These are phyloP conservation scores for Isoetes taiwanensis DNA, from an alignment of 75 land plant species.

Conservation along the genomic window DNA sequence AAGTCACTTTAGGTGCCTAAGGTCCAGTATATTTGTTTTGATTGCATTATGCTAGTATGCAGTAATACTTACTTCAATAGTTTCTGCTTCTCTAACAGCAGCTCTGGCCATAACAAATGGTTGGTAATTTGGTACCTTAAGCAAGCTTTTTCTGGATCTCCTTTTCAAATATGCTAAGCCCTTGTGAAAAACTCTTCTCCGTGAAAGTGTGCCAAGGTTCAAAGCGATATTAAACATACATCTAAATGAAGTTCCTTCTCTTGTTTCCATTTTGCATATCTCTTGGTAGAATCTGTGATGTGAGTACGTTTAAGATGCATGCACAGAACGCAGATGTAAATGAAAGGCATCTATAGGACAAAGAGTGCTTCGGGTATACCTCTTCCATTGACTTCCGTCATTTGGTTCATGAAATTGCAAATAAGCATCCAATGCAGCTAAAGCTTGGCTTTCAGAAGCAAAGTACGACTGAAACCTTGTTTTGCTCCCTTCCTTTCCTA, in stretches of 20 bases:
- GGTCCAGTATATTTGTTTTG: neutral
- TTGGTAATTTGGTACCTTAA: too few relatives aligned
- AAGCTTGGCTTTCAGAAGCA: too few relatives aligned
- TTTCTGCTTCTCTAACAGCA: constrained; percentile 42
- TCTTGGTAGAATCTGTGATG: constrained; percentile 57
- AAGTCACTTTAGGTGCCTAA: neutral
- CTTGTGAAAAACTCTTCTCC: constrained; percentile 64
- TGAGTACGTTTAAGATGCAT: neutral
- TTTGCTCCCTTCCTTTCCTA: too few relatives aligned
- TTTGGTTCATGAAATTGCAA: constrained; percentile 70
- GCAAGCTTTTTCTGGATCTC: constrained; percentile 58
- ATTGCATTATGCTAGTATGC: neutral
- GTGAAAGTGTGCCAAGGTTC: constrained; percentile 64
- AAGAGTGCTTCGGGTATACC: constrained; percentile 40
- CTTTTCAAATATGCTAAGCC: constrained; percentile 69
- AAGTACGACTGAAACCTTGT: neutral
- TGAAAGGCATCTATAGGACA: neutral
- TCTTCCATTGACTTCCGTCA: constrained; percentile 60
- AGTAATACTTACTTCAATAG: constrained; percentile 50
- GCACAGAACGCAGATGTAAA: constrained; percentile 1
- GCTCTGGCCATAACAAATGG: constrained; percentile 71
- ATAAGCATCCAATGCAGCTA: constrained; percentile 57
- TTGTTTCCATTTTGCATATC: constrained; percentile 38
- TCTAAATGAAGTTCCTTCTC: constrained; percentile 60
- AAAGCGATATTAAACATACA: constrained; percentile 54